Conservation (phyloP, 345 rosid genomes). For the Ricinus communis region DNA sequence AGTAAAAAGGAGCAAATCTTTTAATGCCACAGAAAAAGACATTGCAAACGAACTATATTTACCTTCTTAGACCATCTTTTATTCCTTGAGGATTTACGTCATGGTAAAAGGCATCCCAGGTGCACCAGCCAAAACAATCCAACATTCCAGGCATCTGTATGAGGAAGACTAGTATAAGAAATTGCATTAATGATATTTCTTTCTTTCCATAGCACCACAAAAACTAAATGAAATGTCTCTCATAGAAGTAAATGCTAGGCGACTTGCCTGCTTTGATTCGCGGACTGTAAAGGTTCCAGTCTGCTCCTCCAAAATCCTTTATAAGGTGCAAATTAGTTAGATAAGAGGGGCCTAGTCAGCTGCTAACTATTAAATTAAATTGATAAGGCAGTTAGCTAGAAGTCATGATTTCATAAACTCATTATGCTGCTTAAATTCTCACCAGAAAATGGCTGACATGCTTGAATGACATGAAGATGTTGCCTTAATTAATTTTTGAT, state of each 20-base stretch:
- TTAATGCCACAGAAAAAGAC: background rate
- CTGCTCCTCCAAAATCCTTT: slow-evolving; percentile 46
- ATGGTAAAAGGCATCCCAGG: slow-evolving; percentile 64
- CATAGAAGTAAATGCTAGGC: background rate
- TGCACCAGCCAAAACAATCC: slow-evolving; percentile 67
- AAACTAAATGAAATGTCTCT: background rate
- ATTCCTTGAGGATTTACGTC: slow-evolving; percentile 56
- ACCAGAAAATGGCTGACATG: background rate
- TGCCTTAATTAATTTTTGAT: background rate
- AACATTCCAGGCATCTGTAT: slow-evolving; percentile 57
- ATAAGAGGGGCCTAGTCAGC: background rate
- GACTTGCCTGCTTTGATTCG: slow-evolving; percentile 51
- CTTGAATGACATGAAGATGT: background rate
- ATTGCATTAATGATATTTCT: background rate
- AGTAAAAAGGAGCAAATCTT: no score
- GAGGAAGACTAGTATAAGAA: slow-evolving; percentile 1
- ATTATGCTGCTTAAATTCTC: background rate
- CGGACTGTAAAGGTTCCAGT: slow-evolving; percentile 45
- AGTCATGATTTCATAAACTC: background rate
- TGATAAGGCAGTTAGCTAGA: background rate
- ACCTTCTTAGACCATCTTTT: slow-evolving; percentile 53
- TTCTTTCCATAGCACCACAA: background rate
- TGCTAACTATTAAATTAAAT: background rate
- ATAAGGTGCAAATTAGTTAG: slow-evolving; percentile 3
- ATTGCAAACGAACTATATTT: background rate